Evolutionary conservation across 1,284 basidiomycete species (phyloP).

Genomic region (Somion occarium): DNA sequence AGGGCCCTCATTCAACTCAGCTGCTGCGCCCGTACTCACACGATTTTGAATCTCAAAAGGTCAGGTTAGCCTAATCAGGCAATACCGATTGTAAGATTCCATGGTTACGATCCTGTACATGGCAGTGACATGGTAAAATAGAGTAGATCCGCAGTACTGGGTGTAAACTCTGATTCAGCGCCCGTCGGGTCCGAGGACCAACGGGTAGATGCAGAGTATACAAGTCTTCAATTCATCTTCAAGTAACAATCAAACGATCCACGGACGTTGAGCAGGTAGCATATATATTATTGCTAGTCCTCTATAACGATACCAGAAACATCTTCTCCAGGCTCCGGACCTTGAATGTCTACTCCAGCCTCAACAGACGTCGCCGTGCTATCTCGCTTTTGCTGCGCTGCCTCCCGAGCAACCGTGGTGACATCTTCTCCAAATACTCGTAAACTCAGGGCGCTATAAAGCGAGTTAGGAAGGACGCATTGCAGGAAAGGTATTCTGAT

Average conservation of each 20-base stretch:
- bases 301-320: background rate
- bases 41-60: background rate
- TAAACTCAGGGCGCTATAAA: conserved; percentile 63
- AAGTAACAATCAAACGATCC: too few relatives aligned
- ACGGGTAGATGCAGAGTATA: too few relatives aligned
- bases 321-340: background rate
- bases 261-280: too few relatives aligned
- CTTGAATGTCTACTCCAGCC: too few relatives aligned
- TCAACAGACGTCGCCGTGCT: background rate
- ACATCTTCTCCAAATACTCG: conserved; percentile 78
- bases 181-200: background rate
- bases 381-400: conserved; percentile 12
- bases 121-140: too few relatives aligned
- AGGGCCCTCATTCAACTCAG: too few relatives aligned
- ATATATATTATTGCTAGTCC: background rate
- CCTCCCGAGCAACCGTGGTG: conserved; percentile 47
- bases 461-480: background rate
- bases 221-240: too few relatives aligned
- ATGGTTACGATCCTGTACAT: too few relatives aligned
- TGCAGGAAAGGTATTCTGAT: background rate
- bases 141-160: too few relatives aligned
- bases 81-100: background rate
- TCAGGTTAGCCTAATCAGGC: background rate
- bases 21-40: background rate
- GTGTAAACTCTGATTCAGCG: background rate